These are phyloP conservation scores for Wickerhamiella kurtzmanii DNA, from an alignment of 805 yeast species.

Conservation along the genomic window DNA sequence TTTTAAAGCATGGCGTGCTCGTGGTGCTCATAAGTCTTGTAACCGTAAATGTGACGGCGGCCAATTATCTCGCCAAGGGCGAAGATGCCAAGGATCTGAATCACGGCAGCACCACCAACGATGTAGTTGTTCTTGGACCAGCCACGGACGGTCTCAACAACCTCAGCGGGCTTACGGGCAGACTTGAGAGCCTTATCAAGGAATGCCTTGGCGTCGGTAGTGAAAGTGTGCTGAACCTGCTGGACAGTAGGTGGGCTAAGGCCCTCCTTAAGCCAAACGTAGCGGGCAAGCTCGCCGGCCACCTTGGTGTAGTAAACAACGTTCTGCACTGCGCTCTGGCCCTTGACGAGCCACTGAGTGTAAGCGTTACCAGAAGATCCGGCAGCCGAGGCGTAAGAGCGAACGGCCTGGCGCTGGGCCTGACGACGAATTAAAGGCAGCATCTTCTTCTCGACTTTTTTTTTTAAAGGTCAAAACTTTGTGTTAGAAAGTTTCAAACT, in stretches of 20 bases:
- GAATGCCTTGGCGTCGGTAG: conserved; percentile 29
- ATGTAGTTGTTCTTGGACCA: conserved; percentile 43
- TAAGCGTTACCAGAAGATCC: conserved; percentile 16
- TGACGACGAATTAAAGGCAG: conserved; percentile 14
- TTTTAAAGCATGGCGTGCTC: neutral
- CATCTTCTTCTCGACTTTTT: conserved; percentile 9
- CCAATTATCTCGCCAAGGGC: conserved; percentile 94
- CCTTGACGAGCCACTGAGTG: conserved; percentile 28
- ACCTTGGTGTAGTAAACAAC: conserved; percentile 72
- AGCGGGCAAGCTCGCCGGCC: conserved; percentile 49
- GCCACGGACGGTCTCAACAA: conserved; percentile 34
- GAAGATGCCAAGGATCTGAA: conserved; percentile 83
- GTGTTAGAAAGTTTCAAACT: neutral
- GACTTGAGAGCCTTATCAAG: conserved; percentile 11
- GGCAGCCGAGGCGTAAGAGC: conserved; percentile 15
- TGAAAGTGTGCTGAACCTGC: conserved; percentile 66
- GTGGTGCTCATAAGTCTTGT: conserved; percentile 25
- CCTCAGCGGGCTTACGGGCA: conserved; percentile 42
- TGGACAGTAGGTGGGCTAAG: conserved; percentile 76
- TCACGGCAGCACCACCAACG: conserved; percentile 58
- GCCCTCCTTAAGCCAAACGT: conserved; percentile 83
- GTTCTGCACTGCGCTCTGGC: conserved; percentile 32
- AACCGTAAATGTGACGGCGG: conserved; percentile 86
- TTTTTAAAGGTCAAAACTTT: neutral
- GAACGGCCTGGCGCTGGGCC: conserved; percentile 24